phyloP scores from a whole-genome alignment of 2,329 filamentous ascomycete genomes.

The Dichotomopilus funicola region DNA sequence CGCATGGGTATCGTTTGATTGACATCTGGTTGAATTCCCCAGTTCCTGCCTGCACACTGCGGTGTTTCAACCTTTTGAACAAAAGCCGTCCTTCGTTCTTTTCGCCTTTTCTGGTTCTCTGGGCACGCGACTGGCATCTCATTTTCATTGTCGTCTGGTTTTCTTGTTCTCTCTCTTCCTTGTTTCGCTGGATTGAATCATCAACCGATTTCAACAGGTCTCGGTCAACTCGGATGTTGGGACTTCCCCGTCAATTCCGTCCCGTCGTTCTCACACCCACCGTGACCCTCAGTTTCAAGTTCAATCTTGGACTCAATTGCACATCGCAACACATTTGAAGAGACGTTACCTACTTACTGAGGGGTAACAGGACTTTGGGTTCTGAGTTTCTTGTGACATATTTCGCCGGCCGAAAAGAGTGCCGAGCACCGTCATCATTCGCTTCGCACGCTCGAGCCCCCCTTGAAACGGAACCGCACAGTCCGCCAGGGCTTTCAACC shows the following conservation, averaged over 20 bases:
- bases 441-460: too few relatives aligned
- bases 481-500: too few relatives aligned
- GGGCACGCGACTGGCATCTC: neutral
- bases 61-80: neutral
- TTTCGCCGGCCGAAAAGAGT: too few relatives aligned
- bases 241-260: neutral
- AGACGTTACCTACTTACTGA: too few relatives aligned
- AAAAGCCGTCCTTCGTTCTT: slow-evolving; percentile 1
- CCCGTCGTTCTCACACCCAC: neutral
- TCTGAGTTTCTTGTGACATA: too few relatives aligned
- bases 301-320: neutral
- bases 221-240: neutral
- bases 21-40: neutral
- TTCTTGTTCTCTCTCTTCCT: neutral
- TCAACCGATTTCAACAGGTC: too few relatives aligned
- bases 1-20: slow-evolving; percentile 6
- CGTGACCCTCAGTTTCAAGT: neutral
- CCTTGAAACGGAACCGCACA: too few relatives aligned
- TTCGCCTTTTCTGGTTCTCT: neutral
- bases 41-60: neutral
- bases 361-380: too few relatives aligned
- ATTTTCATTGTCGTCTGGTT: neutral
- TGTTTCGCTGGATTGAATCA: too few relatives aligned
- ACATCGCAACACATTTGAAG: neutral
- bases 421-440: too few relatives aligned